Evolutionary conservation across 306 rosid species (phyloP), one percentile per base, ranked within the genome.

Genomic region (Medicago arabica): DNA sequence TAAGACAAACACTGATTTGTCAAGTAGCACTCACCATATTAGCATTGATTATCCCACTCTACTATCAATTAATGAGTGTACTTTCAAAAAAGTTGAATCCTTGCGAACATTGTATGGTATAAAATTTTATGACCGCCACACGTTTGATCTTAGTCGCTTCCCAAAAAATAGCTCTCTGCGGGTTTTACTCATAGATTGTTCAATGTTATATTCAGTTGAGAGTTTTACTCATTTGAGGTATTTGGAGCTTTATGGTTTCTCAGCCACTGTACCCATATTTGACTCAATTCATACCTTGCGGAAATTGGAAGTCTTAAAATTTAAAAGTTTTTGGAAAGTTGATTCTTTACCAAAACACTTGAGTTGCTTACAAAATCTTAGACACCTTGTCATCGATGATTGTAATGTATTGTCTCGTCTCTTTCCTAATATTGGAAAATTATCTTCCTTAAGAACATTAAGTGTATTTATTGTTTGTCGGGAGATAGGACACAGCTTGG

Each of bases 181-280:
- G 5, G 78, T 46, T 28, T 60, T 74, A 28, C 3, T 19, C 5
- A 59, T 12, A 6, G 0, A 0, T 3, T 17, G 6, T 28, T 0
- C 5, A 10, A 44, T 41, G 9, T 10, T 44, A 2, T 0, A 1
- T 9, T 9, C 57, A 5, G 1, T 44, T 7, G 47, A 36, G 47
- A n/a, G 15, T 28, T 44, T 43, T 3, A 43, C 11, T 50, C 67
- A 51, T 76, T 57, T 75, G 36, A 71, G 77, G 46, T 69, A 75
- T n/a, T 44, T 81, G 55, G 64, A 53, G 0, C 72, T 81, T 11
- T 10, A n/a, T 16, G 43, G 74, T 2, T 1, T 44, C 7, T 41
- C 54, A 66, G 2, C 1, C 19, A 0, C 9, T 2, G 9, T 25
- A 2, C 0, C 1, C 3, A 12, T 47, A 1, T 7, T 3, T 69